phyloP scores from a whole-genome alignment of 2,329 filamentous ascomycete species.

The Fusarium buharicum region DNA sequence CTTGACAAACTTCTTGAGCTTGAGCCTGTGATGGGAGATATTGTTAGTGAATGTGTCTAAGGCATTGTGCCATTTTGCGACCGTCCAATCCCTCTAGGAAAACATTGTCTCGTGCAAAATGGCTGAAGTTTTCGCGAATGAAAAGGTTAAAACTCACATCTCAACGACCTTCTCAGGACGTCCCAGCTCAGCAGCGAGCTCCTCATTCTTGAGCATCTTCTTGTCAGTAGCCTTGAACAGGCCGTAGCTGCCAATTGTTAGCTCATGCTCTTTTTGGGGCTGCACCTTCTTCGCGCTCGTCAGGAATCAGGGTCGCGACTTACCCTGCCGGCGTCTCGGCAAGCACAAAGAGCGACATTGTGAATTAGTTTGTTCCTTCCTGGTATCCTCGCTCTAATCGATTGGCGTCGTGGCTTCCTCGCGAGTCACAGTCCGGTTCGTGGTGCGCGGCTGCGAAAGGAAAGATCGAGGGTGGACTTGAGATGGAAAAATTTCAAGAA shows the following conservation, averaged over 20 bases:
- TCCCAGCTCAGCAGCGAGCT: conserved; percentile 77
- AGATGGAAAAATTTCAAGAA: conserved; percentile 57
- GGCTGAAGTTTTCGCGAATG: conserved; percentile 11
- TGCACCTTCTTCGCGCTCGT: conserved; percentile 25
- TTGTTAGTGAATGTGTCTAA: conserved; percentile 16
- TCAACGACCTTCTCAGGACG: conserved; percentile 87
- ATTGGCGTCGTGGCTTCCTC: conserved; percentile 50
- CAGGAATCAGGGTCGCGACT: conserved; percentile 49
- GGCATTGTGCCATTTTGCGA: conserved; percentile 7
- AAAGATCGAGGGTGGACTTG: conserved; percentile 49
- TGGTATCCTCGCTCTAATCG: conserved; percentile 46
- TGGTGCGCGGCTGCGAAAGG: conserved; percentile 50
- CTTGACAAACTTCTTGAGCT: conserved; percentile 97
- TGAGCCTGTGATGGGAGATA: conserved; percentile 68
- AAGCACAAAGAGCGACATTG: conserved; percentile 91
- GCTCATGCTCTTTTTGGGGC: conserved; percentile 28
- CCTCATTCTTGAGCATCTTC: conserved; percentile 92
- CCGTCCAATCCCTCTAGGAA: conserved; percentile 16
- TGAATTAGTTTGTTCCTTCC: conserved; percentile 52
- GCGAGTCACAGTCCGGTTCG: conserved; percentile 52
- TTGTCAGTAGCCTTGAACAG: conserved; percentile 99
- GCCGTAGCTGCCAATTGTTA: conserved; percentile 77
- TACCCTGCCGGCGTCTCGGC: conserved; percentile 88
- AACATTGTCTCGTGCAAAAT: conserved; percentile 11
- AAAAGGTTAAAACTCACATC: conserved; percentile 67